Base-by-base conservation (phyloP, 2,329 filamentous ascomycete genomes). In the Pseudocercospora fijiensis region DNA sequence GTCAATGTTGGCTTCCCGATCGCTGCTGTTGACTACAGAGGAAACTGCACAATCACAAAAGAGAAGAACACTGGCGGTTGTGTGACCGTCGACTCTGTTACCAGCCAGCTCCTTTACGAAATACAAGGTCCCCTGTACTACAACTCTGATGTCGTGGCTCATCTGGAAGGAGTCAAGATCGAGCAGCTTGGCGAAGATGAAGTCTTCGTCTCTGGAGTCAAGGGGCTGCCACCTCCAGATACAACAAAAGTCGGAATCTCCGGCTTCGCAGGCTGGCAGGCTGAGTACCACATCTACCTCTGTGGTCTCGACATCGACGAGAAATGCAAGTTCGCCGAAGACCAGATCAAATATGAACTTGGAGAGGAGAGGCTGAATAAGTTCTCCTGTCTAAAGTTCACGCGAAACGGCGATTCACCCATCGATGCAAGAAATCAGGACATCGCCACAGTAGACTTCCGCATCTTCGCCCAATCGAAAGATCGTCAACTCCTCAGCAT, bases 91-190 rank as follows among this genome's bases (percentile, higher is more conserved):
- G 79, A 83, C 60, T 84, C 82, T 0, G 79, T 81, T 52, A 79
- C 78, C 0, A 80, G 78, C 1, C 83, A 85, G 62, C 72, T 84
- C 2, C 67, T 85, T 1, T 84, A 83, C 68, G 82, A 84, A 71
- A 79, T 83, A n/a, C 81, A 83, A 65, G 82, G 82, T 3, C 80
- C 79, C 0, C 79, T 78, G 74, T 86, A 86, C 69, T 82, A 79
- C 74, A 84, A 85, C 72, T 81, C 79, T 0, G 84, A 85, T 66
- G 83, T 85, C 27, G 83, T 79, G 0, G 83, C 83, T 0, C 69
- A 81, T 16, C 72, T 85, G 16, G 75, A 80, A 55, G 74, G 79
- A 24, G 74, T 84, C 52, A 77, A 78, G 58, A 82, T 87, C 62
- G 79, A 83, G 53, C 78, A 85, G 57, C 62, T 81, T 8, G 78